phyloP scores from a whole-genome alignment of 805 yeast genomes.

The Yamadazyma philogaea region DNA sequence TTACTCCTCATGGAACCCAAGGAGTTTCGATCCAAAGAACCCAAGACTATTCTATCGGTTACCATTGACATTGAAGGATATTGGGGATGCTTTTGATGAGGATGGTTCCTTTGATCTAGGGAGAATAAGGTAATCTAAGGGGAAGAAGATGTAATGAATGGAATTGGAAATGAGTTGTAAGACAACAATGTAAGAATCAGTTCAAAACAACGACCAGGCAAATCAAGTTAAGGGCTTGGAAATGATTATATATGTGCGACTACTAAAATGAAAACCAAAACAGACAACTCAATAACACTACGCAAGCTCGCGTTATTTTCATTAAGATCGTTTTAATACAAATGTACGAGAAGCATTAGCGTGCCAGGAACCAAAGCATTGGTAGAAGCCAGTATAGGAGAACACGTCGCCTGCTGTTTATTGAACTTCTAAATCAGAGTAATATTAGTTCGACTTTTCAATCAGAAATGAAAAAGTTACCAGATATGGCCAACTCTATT shows the following conservation, averaged over 20 bases:
- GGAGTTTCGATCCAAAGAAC: constrained; percentile 9
- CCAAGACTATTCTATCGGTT: constrained; percentile 11
- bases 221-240: constrained; percentile 1
- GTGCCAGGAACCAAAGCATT: neutral
- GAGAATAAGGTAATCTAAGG: neutral
- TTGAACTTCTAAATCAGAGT: neutral
- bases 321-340: constrained; percentile 1
- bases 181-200: no score
- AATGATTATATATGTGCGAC: constrained; percentile 6
- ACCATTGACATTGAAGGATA: constrained; percentile 8
- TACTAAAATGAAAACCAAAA: constrained; percentile 6
- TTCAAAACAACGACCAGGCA: neutral
- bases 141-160: neutral
- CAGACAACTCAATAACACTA: constrained; percentile 3
- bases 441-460: no score
- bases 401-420: neutral
- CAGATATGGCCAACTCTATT: neutral
- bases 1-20: constrained; percentile 1
- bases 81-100: neutral
- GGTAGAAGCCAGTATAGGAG: neutral
- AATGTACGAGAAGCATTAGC: constrained; percentile 1
- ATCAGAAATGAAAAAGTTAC: no score
- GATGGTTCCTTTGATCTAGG: neutral
- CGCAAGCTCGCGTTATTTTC: constrained; percentile 9
- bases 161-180: neutral